Evolutionary conservation across 352 stramenopile species (phyloP).

Genomic region (Pythium brassicae): DNA sequence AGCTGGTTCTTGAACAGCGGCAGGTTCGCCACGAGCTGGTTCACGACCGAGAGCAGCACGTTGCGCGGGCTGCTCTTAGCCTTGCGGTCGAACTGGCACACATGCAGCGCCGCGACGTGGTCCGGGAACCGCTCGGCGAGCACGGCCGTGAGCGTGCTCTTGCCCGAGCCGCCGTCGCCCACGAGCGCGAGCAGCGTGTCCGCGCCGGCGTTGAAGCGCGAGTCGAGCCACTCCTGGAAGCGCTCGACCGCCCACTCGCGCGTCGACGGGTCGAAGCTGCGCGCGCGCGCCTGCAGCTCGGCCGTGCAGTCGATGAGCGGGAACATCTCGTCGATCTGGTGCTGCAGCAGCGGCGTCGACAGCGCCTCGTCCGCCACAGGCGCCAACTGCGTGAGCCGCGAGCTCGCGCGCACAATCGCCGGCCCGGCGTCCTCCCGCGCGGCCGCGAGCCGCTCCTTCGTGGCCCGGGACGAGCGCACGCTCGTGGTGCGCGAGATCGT

Average conservation of each 20-base stretch:
- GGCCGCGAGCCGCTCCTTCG: constrained; percentile 43
- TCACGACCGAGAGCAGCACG: constrained; percentile 75
- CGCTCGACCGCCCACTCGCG: constrained; percentile 63
- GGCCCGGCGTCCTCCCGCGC: constrained; percentile 16
- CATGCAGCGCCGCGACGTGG: constrained; percentile 60
- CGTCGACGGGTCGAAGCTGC: constrained; percentile 35
- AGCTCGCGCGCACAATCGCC: constrained; percentile 24
- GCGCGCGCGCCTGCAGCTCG: constrained; percentile 41
- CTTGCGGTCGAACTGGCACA: constrained; percentile 77
- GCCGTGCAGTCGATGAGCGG: constrained; percentile 61
- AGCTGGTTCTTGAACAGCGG: constrained; percentile 80
- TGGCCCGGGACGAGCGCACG: constrained; percentile 44
- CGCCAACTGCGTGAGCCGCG: constrained; percentile 53
- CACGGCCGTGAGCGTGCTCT: constrained; percentile 54
- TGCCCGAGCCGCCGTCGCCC: constrained; percentile 63
- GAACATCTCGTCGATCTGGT: constrained; percentile 84
- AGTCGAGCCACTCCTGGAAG: constrained; percentile 77
- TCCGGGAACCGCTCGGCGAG: constrained; percentile 49
- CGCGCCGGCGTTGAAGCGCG: constrained; percentile 51
- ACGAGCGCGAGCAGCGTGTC: constrained; percentile 65
- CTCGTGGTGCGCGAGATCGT: constrained; percentile 42
- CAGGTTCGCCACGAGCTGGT: constrained; percentile 66
- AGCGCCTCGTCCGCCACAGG: constrained; percentile 65
- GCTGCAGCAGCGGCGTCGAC: constrained; percentile 52
- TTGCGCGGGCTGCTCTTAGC: constrained; percentile 65